Evolutionary conservation across 371 early-diverging fungal species (phyloP).

Genomic region (Mucor velutinosus): DNA sequence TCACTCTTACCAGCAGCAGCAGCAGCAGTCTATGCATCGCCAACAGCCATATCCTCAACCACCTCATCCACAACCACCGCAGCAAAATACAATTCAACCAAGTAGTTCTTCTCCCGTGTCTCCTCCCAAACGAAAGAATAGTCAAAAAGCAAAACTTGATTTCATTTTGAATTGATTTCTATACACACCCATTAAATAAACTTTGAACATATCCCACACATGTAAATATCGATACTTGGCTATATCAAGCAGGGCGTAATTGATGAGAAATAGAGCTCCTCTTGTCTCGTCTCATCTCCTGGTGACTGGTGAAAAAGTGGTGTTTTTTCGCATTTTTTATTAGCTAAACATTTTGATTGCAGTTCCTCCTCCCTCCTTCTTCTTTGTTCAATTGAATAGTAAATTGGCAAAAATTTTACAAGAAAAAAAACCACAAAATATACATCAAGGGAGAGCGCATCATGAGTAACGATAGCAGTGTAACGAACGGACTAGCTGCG

Average conservation of each 20-base stretch:
- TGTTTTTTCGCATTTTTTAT: not conserved
- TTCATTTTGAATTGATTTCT: conserved; percentile 25
- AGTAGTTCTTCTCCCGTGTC: not conserved
- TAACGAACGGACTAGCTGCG: not conserved
- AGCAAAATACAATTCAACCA: not conserved
- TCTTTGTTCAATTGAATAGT: not conserved
- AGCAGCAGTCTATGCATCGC: not conserved
- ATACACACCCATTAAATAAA: not conserved
- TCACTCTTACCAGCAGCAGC: not conserved
- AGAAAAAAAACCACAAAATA: not conserved
- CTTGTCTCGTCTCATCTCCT: not conserved
- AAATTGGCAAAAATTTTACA: not conserved
- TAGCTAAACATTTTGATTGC: not conserved
- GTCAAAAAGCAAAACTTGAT: conserved; percentile 29
- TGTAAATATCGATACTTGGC: too few relatives aligned
- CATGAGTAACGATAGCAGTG: not conserved
- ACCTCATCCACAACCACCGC: not conserved
- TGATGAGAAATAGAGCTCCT: too few relatives aligned
- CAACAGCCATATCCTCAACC: conserved; percentile 1
- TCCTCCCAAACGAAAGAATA: conserved; percentile 19
- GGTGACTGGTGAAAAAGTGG: not conserved
- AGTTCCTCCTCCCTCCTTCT: not conserved
- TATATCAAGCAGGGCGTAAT: too few relatives aligned
- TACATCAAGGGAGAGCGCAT: not conserved
- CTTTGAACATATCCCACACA: not conserved